Percentiles rank a stretch among this genome's conserved stretches.
Evolutionary conservation across 805 yeast species (phyloP).

Genomic region (Starmera pachycereana): DNA sequence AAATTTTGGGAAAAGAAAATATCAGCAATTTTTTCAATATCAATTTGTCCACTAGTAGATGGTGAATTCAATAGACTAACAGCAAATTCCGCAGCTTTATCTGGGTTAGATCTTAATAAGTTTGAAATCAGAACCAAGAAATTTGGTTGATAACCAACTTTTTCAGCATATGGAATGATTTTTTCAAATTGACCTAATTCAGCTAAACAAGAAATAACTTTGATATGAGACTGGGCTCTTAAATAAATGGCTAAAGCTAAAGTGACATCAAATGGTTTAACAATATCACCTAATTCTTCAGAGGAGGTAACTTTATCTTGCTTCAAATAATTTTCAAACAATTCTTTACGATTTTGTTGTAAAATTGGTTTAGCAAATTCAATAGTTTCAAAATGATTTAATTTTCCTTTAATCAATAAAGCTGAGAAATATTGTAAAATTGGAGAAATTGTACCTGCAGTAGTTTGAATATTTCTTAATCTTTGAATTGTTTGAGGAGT

Average conservation of each 20-base stretch:
- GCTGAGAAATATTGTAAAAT: constrained; percentile 87
- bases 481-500: constrained; percentile 91
- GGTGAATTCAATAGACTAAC: constrained; percentile 66
- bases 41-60: constrained; percentile 46
- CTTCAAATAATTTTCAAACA: constrained; percentile 92
- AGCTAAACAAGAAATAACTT: constrained; percentile 86
- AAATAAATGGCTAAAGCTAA: constrained; percentile 87
- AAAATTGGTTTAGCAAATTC: constrained; percentile 93
- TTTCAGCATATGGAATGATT: constrained; percentile 87
- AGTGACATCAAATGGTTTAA: constrained; percentile 76
- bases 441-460: constrained; percentile 93
- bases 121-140: constrained; percentile 83
- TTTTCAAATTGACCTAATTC: constrained; percentile 95
- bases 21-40: constrained; percentile 82
- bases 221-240: constrained; percentile 71
- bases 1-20: constrained; percentile 89
- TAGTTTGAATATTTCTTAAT: constrained; percentile 80
- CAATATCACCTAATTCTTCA: constrained; percentile 96
- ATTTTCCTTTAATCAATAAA: constrained; percentile 81
- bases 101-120: constrained; percentile 89
- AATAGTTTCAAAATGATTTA: constrained; percentile 86
- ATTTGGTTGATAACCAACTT: constrained; percentile 83
- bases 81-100: constrained; percentile 96
- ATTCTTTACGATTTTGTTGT: constrained; percentile 88
- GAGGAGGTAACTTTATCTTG: constrained; percentile 90